phyloP scores from a whole-genome alignment of 176 grass and related monocot species.

The Oryza brachyantha region DNA sequence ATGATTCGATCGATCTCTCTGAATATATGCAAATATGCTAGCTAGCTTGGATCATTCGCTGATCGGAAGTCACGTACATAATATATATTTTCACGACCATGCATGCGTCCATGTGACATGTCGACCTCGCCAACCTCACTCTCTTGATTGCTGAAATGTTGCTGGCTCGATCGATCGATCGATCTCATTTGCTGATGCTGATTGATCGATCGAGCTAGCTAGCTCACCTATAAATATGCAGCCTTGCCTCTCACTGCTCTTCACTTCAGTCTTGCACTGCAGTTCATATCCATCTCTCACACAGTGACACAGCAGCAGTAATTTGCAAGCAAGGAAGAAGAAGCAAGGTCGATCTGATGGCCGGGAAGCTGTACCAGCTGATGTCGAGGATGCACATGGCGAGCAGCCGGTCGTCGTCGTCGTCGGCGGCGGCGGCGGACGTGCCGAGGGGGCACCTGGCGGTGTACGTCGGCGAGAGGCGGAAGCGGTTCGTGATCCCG shows the following conservation, averaged over 20 bases:
- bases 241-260: background rate
- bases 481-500: conserved; percentile 57
- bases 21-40: too few species aligned
- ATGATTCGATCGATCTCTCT: background rate
- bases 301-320: too few species aligned
- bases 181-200: too few species aligned
- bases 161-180: background rate
- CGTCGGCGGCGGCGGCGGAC: conserved; percentile 1
- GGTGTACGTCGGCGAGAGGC: conserved; percentile 54
- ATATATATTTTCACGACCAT: background rate
- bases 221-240: conserved; percentile 21
- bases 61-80: too few species aligned
- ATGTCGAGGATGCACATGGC: conserved; percentile 42
- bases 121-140: conserved; percentile 1
- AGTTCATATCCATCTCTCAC: too few species aligned
- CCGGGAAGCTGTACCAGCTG: conserved; percentile 47
- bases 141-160: background rate
- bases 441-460: conserved; percentile 51
- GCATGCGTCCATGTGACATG: conserved; percentile 26
- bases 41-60: too few species aligned
- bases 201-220: too few species aligned
- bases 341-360: conserved; percentile 39
- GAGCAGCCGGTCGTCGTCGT: background rate
- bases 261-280: background rate
- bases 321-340: too few species aligned